Base-by-base conservation (phyloP, 164 flowering plant species). In the Cinnamomum micranthum region DNA sequence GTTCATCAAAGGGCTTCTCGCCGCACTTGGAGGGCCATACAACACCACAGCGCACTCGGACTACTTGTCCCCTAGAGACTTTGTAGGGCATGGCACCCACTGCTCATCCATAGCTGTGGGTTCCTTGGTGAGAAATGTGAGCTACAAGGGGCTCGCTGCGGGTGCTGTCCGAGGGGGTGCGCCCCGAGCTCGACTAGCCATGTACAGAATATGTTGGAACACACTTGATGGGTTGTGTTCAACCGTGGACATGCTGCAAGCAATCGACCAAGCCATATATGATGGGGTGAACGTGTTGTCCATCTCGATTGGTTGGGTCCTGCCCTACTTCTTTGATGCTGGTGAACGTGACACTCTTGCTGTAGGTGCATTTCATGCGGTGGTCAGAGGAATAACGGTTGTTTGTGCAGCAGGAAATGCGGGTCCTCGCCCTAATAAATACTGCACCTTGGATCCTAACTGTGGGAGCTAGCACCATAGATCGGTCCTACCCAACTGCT, bases 401-500 rank as follows among this genome's bases (percentile, higher is more conserved):
- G 25, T 24, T 24, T 91, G 77, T 77, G 82, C 93, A 2, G 92
- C 86, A 0, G 93, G 89, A 7, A 91, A 91, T 68, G 28, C 50
- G 25, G 91, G 91, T 1, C 88, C 90, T 0, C 0, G 2, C 0
- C 69, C 65, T 2, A 84, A 80, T 6, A 1, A 89, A 87, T 31
- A 55, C 80, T 33, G 65, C 90, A 0, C 91, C 92, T 0, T 89
- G 95, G 95, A 80, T 91, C 7, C n/a, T 89, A 1, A 88, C 92
- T 0, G 90, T 91, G 12, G 95, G 80, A 9, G 95, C 95, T 2
- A 89, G 91, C 73, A 88, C 89, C 12, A 73, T 85, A 70, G 95
- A 91, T 51, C 75, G 91, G 3, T 83, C 86, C 68, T 88, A 87
- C 27, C 74, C 70, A 14, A 55, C 85, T 11, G 35, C 41, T 71